phyloP scores from a whole-genome alignment of 2,329 filamentous ascomycete genomes.

The Simplicillium aogashimaense region DNA sequence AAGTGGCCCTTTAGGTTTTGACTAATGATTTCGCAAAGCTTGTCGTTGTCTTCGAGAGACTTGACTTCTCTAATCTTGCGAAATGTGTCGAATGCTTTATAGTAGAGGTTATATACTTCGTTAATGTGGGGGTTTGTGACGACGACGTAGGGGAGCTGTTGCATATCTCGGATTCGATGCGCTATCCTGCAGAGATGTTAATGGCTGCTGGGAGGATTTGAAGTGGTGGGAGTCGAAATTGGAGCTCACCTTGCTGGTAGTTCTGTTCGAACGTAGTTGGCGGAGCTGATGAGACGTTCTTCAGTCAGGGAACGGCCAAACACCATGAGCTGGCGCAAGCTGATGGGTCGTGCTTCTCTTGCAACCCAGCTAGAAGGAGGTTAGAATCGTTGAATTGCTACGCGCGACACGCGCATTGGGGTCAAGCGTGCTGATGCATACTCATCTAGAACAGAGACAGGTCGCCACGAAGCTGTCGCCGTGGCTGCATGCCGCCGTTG shows the following conservation, averaged over 20 bases:
- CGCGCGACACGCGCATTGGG: neutral
- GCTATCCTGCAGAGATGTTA: conserved; percentile 51
- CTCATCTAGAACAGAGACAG: conserved; percentile 56
- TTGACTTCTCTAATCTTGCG: conserved; percentile 77
- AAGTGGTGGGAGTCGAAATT: neutral
- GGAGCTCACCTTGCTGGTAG: conserved; percentile 63
- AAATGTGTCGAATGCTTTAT: conserved; percentile 88
- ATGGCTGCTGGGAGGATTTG: neutral
- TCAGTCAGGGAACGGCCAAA: conserved; percentile 93
- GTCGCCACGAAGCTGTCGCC: conserved; percentile 36
- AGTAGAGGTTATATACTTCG: conserved; percentile 94
- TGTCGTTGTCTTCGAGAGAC: conserved; percentile 81
- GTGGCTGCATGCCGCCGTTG: conserved; percentile 4
- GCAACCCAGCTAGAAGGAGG: conserved; percentile 67
- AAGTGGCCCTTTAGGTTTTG: conserved; percentile 78
- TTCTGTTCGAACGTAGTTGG: conserved; percentile 95
- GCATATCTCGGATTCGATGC: conserved; percentile 93
- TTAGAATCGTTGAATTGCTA: conserved; percentile 5
- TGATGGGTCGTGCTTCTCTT: conserved; percentile 88
- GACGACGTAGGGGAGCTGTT: conserved; percentile 89
- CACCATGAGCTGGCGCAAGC: conserved; percentile 90
- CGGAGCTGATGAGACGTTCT: conserved; percentile 78
- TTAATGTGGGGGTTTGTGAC: conserved; percentile 92
- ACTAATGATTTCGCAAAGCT: conserved; percentile 70
- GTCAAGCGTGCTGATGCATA: conserved; percentile 23